Evolutionary conservation across 768 basidiomycete genomes (phyloP).

Genomic region (Termitomyces sp.): DNA sequence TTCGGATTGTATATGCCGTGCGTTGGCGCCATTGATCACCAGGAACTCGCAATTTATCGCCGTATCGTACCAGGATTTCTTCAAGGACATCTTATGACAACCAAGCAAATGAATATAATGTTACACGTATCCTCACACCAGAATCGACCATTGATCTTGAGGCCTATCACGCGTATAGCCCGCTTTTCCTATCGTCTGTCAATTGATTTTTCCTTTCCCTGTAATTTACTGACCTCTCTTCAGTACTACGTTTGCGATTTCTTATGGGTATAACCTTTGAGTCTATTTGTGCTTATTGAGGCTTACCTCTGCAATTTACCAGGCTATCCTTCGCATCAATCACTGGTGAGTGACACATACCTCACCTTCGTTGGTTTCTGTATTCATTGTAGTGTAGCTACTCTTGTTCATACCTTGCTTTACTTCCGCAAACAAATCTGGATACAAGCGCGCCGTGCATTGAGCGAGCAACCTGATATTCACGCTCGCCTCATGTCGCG

Average conservation of each 20-base stretch:
- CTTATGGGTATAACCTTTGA: slow-evolving; percentile 48
- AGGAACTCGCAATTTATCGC: neutral
- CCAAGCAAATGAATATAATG: slow-evolving; percentile 50
- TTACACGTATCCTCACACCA: slow-evolving; percentile 46
- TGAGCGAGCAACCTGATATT: slow-evolving; percentile 78
- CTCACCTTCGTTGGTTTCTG: neutral
- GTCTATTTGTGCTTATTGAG: neutral
- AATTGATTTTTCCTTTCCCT: neutral
- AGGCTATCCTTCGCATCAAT: slow-evolving; percentile 74
- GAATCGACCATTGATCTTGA: slow-evolving; percentile 50
- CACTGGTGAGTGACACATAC: slow-evolving; percentile 28
- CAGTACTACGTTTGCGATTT: slow-evolving; percentile 65
- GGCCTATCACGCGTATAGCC: slow-evolving; percentile 53
- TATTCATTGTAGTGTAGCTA: slow-evolving; percentile 27
- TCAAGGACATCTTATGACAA: slow-evolving; percentile 63
- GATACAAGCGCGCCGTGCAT: slow-evolving; percentile 61
- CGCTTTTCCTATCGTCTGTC: slow-evolving; percentile 47
- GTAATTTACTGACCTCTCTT: neutral
- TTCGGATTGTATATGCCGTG: slow-evolving; percentile 50
- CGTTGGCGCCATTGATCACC: slow-evolving; percentile 13
- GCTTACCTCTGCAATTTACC: neutral
- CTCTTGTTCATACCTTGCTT: slow-evolving; percentile 62
- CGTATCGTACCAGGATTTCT: slow-evolving; percentile 38
- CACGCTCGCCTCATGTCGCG: slow-evolving; percentile 80
- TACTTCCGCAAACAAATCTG: slow-evolving; percentile 80